These are phyloP conservation scores for Calonectria ilicicola DNA, from an alignment of 2,329 filamentous ascomycete genomes.

Conservation along the genomic window DNA sequence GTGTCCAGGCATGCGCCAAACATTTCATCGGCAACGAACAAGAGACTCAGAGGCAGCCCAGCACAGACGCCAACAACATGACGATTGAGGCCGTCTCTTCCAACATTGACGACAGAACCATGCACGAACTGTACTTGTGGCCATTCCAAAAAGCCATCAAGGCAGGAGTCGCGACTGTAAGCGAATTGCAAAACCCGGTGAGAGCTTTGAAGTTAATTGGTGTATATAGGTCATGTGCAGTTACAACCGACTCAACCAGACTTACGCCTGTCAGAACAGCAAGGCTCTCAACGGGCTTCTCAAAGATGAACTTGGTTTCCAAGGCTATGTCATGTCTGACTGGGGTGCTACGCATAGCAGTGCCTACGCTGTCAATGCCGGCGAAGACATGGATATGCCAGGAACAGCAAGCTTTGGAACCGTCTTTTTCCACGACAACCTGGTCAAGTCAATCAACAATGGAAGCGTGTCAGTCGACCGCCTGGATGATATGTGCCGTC, in stretches of 20 bases:
- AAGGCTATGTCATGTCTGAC: conserved; percentile 58
- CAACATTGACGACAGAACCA: conserved; percentile 67
- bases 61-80: conserved; percentile 27
- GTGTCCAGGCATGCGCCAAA: conserved; percentile 49
- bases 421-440: neutral
- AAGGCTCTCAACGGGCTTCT: conserved; percentile 60
- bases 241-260: conserved; percentile 59
- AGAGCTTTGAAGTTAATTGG: neutral
- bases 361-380: conserved; percentile 55
- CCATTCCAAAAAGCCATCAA: conserved; percentile 42
- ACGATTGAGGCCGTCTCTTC: conserved; percentile 39
- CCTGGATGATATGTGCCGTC: neutral
- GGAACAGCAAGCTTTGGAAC: conserved; percentile 35
- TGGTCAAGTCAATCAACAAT: neutral
- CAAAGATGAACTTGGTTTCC: conserved; percentile 62
- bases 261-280: conserved; percentile 62
- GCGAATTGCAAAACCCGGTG: neutral
- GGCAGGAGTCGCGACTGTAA: conserved; percentile 43
- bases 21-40: conserved; percentile 49
- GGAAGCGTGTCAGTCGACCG: neutral
- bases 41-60: conserved; percentile 41
- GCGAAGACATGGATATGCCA: conserved; percentile 64
- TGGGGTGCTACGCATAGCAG: conserved; percentile 55
- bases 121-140: conserved; percentile 60
- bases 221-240: conserved; percentile 52